Base-by-base conservation (phyloP, 2,329 filamentous ascomycete genomes). In the Colletotrichum neosansevieriae region DNA sequence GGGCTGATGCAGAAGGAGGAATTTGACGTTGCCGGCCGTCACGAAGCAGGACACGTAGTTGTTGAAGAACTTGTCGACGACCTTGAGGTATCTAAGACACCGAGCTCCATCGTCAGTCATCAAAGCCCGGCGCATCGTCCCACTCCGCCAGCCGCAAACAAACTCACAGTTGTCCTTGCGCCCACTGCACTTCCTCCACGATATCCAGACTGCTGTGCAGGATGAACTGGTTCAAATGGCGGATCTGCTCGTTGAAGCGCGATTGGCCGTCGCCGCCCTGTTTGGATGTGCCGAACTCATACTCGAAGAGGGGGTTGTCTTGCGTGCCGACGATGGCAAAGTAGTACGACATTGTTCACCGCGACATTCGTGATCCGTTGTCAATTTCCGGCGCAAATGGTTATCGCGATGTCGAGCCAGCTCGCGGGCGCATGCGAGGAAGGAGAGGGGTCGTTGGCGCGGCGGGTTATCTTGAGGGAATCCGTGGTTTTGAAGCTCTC, bases 201-300 rank as follows among this genome's bases (percentile, higher is more conserved):
- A 98, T 93, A 79, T 99, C 96, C 65, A 99, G 85, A 72, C 93
- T 93, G 73, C 93, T 94, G 83, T 99, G 95, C 36, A 97, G 90
- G 77, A 98, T 94, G 83, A 99, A 98, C 80, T 98, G 96, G 83
- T 98, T 98, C 86, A 98, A 92, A 79, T 97, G 93, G 71, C 93
- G 90, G 62, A 95, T 92, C 76, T 97, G 91, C 72, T 97, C 93
- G 67, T 88, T 89, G 85, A 98, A 98, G 76, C 93, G 92, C 70
- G 95, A 88, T 78, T 94, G 86, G 74, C 96, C 96, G 84, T 98
- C 96, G 78, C 95, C 95, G 82, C 95, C 94, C 75, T 94, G 92
- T 81, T 98, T 98, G 45, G 94, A 97, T 44, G 95, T 98, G 75
- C 96, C 96, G 79, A 99, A 99, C 78, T 97, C 94, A 81, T 97